Percentiles rank a stretch among this genome's conserved stretches.
Evolutionary conservation across 345 rosid genomes (phyloP).

Genomic region (Chamaenerion angustifolium): DNA sequence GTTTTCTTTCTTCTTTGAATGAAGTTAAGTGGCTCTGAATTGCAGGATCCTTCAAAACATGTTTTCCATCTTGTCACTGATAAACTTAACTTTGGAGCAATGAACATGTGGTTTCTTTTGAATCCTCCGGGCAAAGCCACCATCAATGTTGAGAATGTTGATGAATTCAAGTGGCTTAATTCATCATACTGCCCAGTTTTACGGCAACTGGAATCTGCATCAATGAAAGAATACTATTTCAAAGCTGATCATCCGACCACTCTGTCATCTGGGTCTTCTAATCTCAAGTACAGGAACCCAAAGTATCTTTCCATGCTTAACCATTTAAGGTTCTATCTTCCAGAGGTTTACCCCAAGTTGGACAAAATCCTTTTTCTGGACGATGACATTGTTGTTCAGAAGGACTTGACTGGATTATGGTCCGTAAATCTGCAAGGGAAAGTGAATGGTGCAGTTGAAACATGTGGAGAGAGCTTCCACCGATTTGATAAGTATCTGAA

Average conservation of each 20-base stretch:
- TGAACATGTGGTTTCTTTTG: constrained; percentile 97
- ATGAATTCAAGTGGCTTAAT: constrained; percentile 97
- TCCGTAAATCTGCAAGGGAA: constrained; percentile 70
- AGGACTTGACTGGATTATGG: constrained; percentile 85
- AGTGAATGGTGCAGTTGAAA: constrained; percentile 98
- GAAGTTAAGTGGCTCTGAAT: not conserved
- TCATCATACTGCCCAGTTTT: constrained; percentile 95
- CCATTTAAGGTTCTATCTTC: constrained; percentile 92
- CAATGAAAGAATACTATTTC: constrained; percentile 96
- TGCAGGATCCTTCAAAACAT: constrained; percentile 92
- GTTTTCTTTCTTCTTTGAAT: not conserved
- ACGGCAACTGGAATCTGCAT: constrained; percentile 80
- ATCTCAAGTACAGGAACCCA: constrained; percentile 91
- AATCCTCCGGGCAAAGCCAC: constrained; percentile 94
- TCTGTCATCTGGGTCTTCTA: constrained; percentile 69
- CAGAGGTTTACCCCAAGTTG: constrained; percentile 83
- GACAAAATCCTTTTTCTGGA: constrained; percentile 88
- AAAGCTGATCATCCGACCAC: constrained; percentile 87
- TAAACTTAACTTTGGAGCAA: constrained; percentile 91
- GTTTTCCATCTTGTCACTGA: constrained; percentile 96
- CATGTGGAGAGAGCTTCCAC: constrained; percentile 97
- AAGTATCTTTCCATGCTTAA: constrained; percentile 97
- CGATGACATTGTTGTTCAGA: constrained; percentile 96
- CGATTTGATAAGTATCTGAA: constrained; percentile 94
- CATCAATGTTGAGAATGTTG: constrained; percentile 93